These are phyloP conservation scores for Calonectria ilicicola DNA, from an alignment of 2,329 filamentous ascomycete genomes.

Conservation along the genomic window DNA sequence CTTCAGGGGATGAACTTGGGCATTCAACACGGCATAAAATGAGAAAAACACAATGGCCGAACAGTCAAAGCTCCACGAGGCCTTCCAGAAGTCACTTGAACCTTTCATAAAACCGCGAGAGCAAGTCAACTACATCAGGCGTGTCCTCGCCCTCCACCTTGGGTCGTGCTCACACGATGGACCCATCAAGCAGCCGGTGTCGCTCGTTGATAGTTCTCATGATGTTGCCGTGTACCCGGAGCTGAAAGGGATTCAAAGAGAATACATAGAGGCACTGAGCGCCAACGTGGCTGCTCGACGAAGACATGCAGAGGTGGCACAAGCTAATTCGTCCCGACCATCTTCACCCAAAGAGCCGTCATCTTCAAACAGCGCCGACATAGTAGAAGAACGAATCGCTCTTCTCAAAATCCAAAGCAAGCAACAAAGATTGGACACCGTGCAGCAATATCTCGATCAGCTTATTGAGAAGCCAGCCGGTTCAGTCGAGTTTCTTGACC, in stretches of 20 bases:
- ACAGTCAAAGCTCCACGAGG: conserved; percentile 48
- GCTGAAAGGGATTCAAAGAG: conserved; percentile 61
- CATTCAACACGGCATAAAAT: conserved; percentile 22
- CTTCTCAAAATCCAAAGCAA: conserved; percentile 65
- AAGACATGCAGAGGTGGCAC: conserved; percentile 56
- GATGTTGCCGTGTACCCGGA: conserved; percentile 51
- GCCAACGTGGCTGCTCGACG: conserved; percentile 64
- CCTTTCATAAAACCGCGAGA: conserved; percentile 69
- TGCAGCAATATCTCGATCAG: conserved; percentile 64
- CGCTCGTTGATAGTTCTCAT: conserved; percentile 58
- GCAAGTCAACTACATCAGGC: conserved; percentile 67
- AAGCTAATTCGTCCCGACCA: conserved; percentile 33
- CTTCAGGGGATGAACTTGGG: conserved; percentile 1
- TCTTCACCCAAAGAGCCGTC: conserved; percentile 33
- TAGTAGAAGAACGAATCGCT: conserved; percentile 64
- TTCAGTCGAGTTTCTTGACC: conserved; percentile 61
- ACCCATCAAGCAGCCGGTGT: conserved; percentile 58
- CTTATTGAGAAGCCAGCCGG: conserved; percentile 66
- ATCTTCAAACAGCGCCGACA: conserved; percentile 30
- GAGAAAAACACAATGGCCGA: conserved; percentile 44
- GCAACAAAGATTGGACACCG: conserved; percentile 60
- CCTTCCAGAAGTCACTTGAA: conserved; percentile 58
- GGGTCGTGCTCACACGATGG: conserved; percentile 59
- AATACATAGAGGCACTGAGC: conserved; percentile 67
- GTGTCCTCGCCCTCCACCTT: conserved; percentile 66